phyloP scores from a whole-genome alignment of 768 basidiomycete genomes.

The Mycena belliarum region DNA sequence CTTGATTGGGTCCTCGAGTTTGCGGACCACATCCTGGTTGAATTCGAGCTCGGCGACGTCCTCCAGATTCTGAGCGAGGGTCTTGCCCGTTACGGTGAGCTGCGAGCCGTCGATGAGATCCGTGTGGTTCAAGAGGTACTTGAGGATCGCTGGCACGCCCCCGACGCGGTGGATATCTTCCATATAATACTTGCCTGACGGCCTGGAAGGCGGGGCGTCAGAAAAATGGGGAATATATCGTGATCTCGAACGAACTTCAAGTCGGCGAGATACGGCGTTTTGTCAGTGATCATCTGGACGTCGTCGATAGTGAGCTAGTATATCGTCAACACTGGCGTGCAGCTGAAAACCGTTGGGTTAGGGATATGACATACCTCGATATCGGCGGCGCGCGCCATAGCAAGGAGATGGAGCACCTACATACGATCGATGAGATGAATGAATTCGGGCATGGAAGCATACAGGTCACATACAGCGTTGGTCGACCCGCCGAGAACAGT shows the following conservation, averaged over 20 bases:
- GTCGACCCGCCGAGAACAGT: slow-evolving; percentile 86
- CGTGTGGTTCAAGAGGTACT: slow-evolving; percentile 79
- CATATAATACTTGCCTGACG: slow-evolving; percentile 88
- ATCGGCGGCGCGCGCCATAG: slow-evolving; percentile 83
- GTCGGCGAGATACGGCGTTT: slow-evolving; percentile 83
- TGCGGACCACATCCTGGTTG: slow-evolving; percentile 75
- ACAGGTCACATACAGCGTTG: slow-evolving; percentile 62
- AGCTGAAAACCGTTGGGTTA: neutral
- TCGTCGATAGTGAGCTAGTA: slow-evolving; percentile 76
- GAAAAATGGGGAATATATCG: neutral
- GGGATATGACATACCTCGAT: slow-evolving; percentile 33
- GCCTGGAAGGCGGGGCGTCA: slow-evolving; percentile 40
- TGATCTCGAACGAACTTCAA: slow-evolving; percentile 51
- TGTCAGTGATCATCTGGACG: slow-evolving; percentile 79
- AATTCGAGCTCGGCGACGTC: slow-evolving; percentile 76
- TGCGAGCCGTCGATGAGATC: slow-evolving; percentile 79
- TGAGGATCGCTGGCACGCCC: slow-evolving; percentile 81
- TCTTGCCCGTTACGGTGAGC: slow-evolving; percentile 90
- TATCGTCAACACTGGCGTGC: neutral
- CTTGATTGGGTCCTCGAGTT: slow-evolving; percentile 80
- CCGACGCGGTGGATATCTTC: slow-evolving; percentile 87
- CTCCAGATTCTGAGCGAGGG: slow-evolving; percentile 82
- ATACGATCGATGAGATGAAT: no score
- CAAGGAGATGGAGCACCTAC: slow-evolving; percentile 80
- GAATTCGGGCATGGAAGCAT: neutral